Percentiles rank a stretch among this genome's conserved stretches.
Evolutionary conservation across 1,284 basidiomycete species (phyloP).

Genomic region (Phylloboletellus chloephorus): DNA sequence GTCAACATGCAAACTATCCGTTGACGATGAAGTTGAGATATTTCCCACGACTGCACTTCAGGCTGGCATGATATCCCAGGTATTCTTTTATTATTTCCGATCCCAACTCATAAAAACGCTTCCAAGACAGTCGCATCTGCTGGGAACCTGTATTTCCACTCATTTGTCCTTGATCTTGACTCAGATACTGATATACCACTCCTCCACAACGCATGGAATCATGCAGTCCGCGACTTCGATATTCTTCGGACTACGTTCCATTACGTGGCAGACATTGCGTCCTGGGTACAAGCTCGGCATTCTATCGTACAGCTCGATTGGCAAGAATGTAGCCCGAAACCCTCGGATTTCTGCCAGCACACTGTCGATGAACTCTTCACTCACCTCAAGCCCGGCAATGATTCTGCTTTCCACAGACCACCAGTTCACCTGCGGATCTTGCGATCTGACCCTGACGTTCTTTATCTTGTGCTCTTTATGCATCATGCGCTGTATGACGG

Average conservation of each 20-base stretch:
- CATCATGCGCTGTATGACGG: conserved; percentile 53
- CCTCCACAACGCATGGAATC: conserved; percentile 37
- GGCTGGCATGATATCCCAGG: conserved; percentile 49
- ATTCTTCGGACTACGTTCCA: conserved; percentile 48
- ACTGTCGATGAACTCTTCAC: conserved; percentile 19
- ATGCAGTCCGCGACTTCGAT: conserved; percentile 30
- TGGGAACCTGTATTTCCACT: conserved; percentile 44
- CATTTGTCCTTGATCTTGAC: conserved; percentile 39
- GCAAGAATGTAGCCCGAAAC: conserved; percentile 21
- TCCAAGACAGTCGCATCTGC: conserved; percentile 41
- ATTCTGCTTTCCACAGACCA: conserved; percentile 28
- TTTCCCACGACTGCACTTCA: conserved; percentile 43
- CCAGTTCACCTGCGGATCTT: conserved; percentile 36
- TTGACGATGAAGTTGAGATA: conserved; percentile 33
- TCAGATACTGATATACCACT: conserved; percentile 26
- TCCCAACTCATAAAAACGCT: conserved; percentile 1
- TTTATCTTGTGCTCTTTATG: conserved; percentile 38
- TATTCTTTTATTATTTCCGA: conserved; percentile 17
- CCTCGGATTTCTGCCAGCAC: conserved; percentile 13
- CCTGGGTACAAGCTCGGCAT: conserved; percentile 44
- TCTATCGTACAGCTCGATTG: conserved; percentile 34
- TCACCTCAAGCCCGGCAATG: conserved; percentile 20
- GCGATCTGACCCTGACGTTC: conserved; percentile 13
- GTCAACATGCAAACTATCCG: conserved; percentile 16
- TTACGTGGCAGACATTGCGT: conserved; percentile 35